A percentile compares a stretch with the other conserved stretches of the same genome.
These are phyloP conservation scores for Pyricularia grisea DNA, from an alignment of 2,329 filamentous ascomycete species.

Conservation along the genomic window DNA sequence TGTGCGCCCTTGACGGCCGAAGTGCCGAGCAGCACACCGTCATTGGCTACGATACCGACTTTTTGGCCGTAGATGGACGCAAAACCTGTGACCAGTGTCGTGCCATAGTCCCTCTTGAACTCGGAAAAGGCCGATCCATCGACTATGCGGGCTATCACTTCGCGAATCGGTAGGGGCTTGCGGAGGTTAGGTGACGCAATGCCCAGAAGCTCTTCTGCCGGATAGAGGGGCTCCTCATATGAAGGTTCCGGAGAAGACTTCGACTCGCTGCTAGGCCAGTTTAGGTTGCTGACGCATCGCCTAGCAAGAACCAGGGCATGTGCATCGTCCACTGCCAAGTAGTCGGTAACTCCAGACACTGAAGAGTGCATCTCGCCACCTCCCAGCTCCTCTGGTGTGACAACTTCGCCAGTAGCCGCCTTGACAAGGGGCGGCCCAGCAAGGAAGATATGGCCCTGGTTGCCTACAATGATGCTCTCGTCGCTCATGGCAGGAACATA, in stretches of 20 bases:
- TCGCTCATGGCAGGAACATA: slow-evolving; percentile 98
- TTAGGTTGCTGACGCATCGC: slow-evolving; percentile 77
- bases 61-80: slow-evolving; percentile 81
- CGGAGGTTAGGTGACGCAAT: slow-evolving; percentile 88
- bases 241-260: slow-evolving; percentile 12
- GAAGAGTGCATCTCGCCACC: slow-evolving; percentile 85
- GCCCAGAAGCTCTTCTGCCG: slow-evolving; percentile 70
- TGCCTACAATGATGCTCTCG: slow-evolving; percentile 80
- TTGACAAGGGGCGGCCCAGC: slow-evolving; percentile 92
- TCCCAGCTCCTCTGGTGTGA: slow-evolving; percentile 83
- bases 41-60: slow-evolving; percentile 91
- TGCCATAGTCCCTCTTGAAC: slow-evolving; percentile 88
- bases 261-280: slow-evolving; percentile 57
- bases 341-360: slow-evolving; percentile 88
- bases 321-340: slow-evolving; percentile 87
- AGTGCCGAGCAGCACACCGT: slow-evolving; percentile 87
- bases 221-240: slow-evolving; percentile 71
- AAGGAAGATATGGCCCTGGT: slow-evolving; percentile 96
- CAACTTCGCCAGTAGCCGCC: slow-evolving; percentile 87
- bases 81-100: slow-evolving; percentile 85
- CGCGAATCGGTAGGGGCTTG: slow-evolving; percentile 74
- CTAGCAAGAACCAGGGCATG: slow-evolving; percentile 82
- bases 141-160: slow-evolving; percentile 87
- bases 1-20: slow-evolving; percentile 88
- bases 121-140: slow-evolving; percentile 86